Evolutionary conservation across 805 yeast species (phyloP).

Genomic region (Lipomyces mesembrius): DNA sequence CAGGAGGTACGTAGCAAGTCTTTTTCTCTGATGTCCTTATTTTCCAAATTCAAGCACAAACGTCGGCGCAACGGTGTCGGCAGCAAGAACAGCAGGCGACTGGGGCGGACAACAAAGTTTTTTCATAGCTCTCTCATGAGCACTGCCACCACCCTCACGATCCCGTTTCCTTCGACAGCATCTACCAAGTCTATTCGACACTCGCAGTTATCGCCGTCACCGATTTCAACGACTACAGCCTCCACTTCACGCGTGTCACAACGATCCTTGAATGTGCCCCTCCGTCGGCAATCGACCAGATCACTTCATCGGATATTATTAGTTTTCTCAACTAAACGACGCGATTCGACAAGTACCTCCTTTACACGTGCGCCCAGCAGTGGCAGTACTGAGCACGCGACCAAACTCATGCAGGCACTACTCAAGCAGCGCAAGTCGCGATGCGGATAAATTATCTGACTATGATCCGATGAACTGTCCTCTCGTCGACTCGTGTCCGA

Average conservation of each 20-base stretch:
- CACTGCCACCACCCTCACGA: no score
- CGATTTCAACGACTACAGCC: not conserved
- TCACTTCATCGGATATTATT: not conserved
- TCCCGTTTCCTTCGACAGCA: not conserved
- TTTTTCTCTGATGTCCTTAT: not conserved
- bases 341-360: not conserved
- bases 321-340: not conserved
- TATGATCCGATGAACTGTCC: not conserved
- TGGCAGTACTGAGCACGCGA: not conserved
- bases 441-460: not conserved
- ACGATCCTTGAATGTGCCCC: not conserved
- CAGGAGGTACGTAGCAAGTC: conserved; percentile 25
- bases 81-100: not conserved
- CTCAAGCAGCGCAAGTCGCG: not conserved
- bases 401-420: not conserved
- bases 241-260: not conserved
- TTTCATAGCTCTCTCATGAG: not conserved
- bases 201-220: not conserved
- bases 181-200: not conserved
- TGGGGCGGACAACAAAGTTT: not conserved
- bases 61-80: not conserved
- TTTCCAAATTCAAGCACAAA: conserved; percentile 2
- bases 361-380: not conserved
- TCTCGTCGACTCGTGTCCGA: not conserved
- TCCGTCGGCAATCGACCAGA: not conserved